phyloP scores from a whole-genome alignment of 257 asterid genomes.

The Ehretia macrophylla region DNA sequence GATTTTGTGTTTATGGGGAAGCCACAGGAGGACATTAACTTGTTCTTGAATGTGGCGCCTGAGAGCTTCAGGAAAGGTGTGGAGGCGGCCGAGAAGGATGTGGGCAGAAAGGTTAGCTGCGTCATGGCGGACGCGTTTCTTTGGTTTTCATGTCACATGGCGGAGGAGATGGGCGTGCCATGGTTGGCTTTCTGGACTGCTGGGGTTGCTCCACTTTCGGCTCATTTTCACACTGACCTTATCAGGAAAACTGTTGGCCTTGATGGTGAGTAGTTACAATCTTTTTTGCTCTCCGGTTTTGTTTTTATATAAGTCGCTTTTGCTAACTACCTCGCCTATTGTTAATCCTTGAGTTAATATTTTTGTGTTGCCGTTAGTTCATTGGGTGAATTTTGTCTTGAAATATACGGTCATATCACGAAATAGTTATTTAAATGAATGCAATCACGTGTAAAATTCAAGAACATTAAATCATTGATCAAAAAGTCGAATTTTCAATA shows the following conservation, averaged over 20 bases:
- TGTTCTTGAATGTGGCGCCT: conserved; percentile 37
- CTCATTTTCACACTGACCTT: conserved; percentile 40
- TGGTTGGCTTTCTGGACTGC: conserved; percentile 60
- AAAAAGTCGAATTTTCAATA: no score
- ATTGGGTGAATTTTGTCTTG: no score
- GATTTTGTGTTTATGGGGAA: conserved; percentile 21
- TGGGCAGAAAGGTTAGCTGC: conserved; percentile 35
- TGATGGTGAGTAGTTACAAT: conserved; percentile 16
- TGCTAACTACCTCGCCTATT: no score
- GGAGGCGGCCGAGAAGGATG: conserved; percentile 28
- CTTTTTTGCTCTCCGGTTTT: no score
- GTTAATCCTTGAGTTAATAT: no score
- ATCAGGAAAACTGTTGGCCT: conserved; percentile 31
- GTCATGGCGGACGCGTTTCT: conserved; percentile 50
- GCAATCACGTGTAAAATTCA: no score
- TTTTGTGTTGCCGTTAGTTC: no score
- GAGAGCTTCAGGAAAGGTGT: conserved; percentile 26
- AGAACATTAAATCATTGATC: no score
- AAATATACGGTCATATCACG: no score
- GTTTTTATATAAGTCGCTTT: no score
- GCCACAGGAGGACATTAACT: conserved; percentile 29
- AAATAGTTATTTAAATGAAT: no score
- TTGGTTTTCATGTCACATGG: conserved; percentile 35
- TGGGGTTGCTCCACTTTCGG: conserved; percentile 31
- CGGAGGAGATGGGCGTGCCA: conserved; percentile 29